Conservation (phyloP, 2,329 filamentous ascomycete genomes). For the Nothophoma quercina region DNA sequence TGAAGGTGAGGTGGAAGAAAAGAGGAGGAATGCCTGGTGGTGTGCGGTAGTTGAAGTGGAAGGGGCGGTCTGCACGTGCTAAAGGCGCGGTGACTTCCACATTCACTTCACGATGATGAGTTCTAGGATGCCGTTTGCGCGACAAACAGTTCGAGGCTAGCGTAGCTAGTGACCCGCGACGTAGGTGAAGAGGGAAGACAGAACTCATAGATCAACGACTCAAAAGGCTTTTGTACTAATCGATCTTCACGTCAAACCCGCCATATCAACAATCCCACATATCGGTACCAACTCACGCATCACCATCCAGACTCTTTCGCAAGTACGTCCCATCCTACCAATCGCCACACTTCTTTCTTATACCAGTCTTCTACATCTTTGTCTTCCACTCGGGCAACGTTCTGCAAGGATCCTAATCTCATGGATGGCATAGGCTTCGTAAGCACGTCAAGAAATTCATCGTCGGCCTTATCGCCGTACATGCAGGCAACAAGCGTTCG, state of each 20-base stretch:
- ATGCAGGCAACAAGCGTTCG: slow-evolving; percentile 55
- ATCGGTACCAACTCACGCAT: background rate
- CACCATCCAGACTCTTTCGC: slow-evolving; percentile 29
- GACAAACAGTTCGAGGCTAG: too few species aligned
- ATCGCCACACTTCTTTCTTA: slow-evolving; percentile 62
- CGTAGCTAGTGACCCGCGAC: too few species aligned
- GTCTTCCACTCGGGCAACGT: slow-evolving; percentile 49
- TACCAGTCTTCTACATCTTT: slow-evolving; percentile 61
- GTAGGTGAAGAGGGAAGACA: too few species aligned
- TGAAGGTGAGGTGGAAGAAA: background rate
- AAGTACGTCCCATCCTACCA: slow-evolving; percentile 66
- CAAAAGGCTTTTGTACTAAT: too few species aligned
- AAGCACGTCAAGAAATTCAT: slow-evolving; percentile 53
- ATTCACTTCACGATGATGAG: slow-evolving; percentile 1
- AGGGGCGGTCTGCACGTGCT: background rate
- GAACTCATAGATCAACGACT: too few species aligned
- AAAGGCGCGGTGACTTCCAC: background rate
- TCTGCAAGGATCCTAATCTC: slow-evolving; percentile 30
- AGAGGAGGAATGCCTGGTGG: background rate
- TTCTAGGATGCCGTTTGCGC: background rate
- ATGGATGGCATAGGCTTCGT: slow-evolving; percentile 47
- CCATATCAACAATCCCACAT: background rate
- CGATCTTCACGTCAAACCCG: background rate
- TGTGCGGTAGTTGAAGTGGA: too few species aligned
- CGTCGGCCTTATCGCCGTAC: slow-evolving; percentile 49